Conservation (phyloP, 129 eudicot genomes). For the Escallonia rubra region DNA sequence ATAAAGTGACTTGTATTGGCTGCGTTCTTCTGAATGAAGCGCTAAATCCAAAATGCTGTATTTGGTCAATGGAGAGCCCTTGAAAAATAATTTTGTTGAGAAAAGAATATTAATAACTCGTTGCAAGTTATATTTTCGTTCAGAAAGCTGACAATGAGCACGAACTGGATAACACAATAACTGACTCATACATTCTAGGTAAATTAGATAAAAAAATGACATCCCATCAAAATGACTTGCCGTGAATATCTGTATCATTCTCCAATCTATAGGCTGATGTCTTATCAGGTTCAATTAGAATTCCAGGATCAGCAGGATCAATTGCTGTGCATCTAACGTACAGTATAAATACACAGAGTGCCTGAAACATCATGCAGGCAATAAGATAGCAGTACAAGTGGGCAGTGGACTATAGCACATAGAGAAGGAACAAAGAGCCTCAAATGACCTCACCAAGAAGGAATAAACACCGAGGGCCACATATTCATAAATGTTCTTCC, state of each 20-base stretch:
- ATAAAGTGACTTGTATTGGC: not conserved
- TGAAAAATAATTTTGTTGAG: too few relatives aligned
- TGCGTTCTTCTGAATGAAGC: too few relatives aligned
- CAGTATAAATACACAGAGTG: conserved; percentile 62
- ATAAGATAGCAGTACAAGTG: conserved; percentile 11
- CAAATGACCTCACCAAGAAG: conserved; percentile 48
- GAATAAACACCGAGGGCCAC: conserved; percentile 72
- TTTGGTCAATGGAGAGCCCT: too few relatives aligned
- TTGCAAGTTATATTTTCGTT: too few relatives aligned
- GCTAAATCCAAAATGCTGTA: too few relatives aligned
- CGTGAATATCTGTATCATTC: conserved; percentile 48
- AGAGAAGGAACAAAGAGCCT: not conserved
- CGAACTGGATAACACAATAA: too few relatives aligned
- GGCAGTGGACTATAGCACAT: not conserved
- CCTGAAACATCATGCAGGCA: conserved; percentile 33
- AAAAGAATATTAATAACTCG: too few relatives aligned
- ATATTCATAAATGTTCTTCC: conserved; percentile 64
- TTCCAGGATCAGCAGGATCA: conserved; percentile 99
- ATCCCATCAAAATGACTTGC: conserved; percentile 31
- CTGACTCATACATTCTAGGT: too few relatives aligned
- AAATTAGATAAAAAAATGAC: not conserved
- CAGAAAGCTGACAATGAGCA: too few relatives aligned
- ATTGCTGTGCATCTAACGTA: conserved; percentile 87
- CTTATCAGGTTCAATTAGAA: conserved; percentile 62
- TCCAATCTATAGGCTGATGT: conserved; percentile 47